Base-by-base conservation (phyloP, 805 yeast species). In the Tetrapisispora arboricola region DNA sequence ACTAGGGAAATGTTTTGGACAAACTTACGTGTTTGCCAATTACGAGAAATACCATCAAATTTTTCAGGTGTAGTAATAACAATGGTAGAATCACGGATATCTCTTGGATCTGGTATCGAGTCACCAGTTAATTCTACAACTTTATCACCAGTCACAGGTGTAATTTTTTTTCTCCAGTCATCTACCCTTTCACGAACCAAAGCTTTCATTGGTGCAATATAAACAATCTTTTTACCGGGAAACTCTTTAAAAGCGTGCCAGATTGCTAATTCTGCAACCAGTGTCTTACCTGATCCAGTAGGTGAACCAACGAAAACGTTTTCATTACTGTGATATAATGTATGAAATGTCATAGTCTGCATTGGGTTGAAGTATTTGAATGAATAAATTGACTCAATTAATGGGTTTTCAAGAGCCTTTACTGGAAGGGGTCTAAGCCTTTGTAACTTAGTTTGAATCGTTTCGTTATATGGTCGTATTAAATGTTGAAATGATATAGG, bases 231-330 rank as follows among this genome's bases (percentile, higher is more conserved):
- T 1, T 85, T 76, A 10, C 79, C 76, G 0, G 96, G 96, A 43
- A 71, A 78, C 36, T 83, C 81, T 35, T 72, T 75, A 58, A 90
- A 83, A 0, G 98, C 96, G 58, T 87, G 90, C 96, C 97, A 92
- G 13, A 92, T 84, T 0, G 97, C 97, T 42, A 92, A 63, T 57
- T 92, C 99, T 0, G 97, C 95, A 22, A 94, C 97, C 26, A 92
- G 82, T 0, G 98, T 92, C 61, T 92, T 92, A 50, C 99, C 99
- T 0, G 96, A 90, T 19, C 98, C 98, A 2, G 98, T 92, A 3
- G 99, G 99, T 0, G 97, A 87, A 9, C 99, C 99, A 34, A 92
- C 84, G 60, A 92, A 84, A 0, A 82, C 88, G 57, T 83, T 84
- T 1, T 81, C 72, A 46, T 82, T 75, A 1, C 81, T 65, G 59